Evolutionary conservation across 1,284 basidiomycete genomes (phyloP).

Genomic region (Sporisorium iseilematis-ciliati): DNA sequence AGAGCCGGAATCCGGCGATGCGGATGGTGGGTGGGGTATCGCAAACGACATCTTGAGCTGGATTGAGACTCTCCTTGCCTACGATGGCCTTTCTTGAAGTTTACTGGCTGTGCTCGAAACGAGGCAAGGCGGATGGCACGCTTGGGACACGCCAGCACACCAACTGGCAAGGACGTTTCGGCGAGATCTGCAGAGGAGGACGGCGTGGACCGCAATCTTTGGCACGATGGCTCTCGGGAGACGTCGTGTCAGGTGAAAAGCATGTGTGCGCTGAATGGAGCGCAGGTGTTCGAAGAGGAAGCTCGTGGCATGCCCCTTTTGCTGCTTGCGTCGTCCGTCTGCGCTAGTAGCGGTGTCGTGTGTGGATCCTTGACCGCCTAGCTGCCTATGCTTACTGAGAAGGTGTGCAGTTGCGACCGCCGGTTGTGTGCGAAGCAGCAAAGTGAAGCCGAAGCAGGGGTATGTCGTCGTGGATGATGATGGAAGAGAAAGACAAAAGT

Average conservation of each 20-base stretch:
- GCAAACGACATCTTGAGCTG: conserved; percentile 40
- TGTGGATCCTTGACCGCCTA: too few species aligned
- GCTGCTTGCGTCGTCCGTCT: too few species aligned
- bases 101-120: not conserved
- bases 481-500: too few species aligned
- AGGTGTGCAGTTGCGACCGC: too few species aligned
- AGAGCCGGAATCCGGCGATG: conserved; percentile 49
- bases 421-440: too few species aligned
- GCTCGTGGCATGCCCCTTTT: not conserved
- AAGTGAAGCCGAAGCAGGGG: too few species aligned
- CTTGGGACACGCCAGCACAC: not conserved
- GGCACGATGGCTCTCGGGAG: not conserved
- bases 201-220: not conserved
- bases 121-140: not conserved
- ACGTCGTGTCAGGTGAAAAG: not conserved
- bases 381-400: too few species aligned
- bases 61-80: not conserved
- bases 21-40: conserved; percentile 34
- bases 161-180: not conserved
- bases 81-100: too few species aligned
- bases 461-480: too few species aligned
- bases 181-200: not conserved
- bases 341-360: too few species aligned
- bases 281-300: not conserved
- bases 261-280: conserved; percentile 8